Conservation (phyloP, 371 early-diverging fungal genomes). For the Mucor racemosus region DNA sequence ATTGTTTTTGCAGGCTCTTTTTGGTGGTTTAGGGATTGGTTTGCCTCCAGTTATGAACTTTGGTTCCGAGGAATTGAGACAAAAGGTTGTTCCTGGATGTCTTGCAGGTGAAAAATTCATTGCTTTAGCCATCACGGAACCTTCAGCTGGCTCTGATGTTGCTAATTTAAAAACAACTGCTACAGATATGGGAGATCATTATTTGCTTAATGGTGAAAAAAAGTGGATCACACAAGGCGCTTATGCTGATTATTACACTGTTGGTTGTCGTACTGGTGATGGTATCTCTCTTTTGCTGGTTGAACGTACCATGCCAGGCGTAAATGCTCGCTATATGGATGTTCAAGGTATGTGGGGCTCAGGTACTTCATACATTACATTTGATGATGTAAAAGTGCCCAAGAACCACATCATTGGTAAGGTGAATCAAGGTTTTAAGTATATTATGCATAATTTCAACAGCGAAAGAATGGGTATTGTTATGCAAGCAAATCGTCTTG, state of each 20-base stretch:
- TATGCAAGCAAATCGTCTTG: slow-evolving; percentile 83
- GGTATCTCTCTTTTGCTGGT: slow-evolving; percentile 81
- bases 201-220: slow-evolving; percentile 86
- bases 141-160: slow-evolving; percentile 78
- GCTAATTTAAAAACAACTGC: slow-evolving; percentile 78
- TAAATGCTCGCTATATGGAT: slow-evolving; percentile 79
- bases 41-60: slow-evolving; percentile 83
- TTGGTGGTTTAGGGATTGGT: slow-evolving; percentile 20
- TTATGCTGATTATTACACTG: slow-evolving; percentile 78
- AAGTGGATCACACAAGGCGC: slow-evolving; percentile 90
- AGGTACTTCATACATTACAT: slow-evolving; percentile 77
- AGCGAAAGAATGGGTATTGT: slow-evolving; percentile 81
- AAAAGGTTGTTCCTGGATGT: slow-evolving; percentile 72
- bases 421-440: slow-evolving; percentile 88
- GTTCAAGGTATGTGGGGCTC: slow-evolving; percentile 79
- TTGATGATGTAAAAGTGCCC: slow-evolving; percentile 90
- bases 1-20: not conserved
- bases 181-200: slow-evolving; percentile 73
- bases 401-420: slow-evolving; percentile 83
- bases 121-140: slow-evolving; percentile 77
- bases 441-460: slow-evolving; percentile 79
- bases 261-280: slow-evolving; percentile 73
- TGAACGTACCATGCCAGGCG: slow-evolving; percentile 82
- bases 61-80: slow-evolving; percentile 70
- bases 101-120: slow-evolving; percentile 78